These are phyloP conservation scores for Nectriaceae sp. DNA, from an alignment of 2,329 filamentous ascomycete genomes.

Conservation along the genomic window DNA sequence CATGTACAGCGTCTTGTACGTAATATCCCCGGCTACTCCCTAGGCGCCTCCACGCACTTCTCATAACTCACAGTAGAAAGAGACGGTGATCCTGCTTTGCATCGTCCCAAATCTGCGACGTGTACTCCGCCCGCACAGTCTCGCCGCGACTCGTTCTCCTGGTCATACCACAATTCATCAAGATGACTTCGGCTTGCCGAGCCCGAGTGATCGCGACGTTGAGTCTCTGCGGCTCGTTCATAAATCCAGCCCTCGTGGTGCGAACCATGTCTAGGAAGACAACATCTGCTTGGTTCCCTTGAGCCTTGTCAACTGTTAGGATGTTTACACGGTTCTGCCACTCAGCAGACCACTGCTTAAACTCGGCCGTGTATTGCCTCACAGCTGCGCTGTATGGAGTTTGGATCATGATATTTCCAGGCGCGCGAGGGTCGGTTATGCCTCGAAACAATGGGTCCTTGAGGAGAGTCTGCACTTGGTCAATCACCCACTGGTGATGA, in stretches of 20 bases:
- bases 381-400: constrained; percentile 45
- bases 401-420: constrained; percentile 45
- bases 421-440: constrained; percentile 19
- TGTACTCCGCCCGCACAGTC: constrained; percentile 22
- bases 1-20: too few relatives aligned
- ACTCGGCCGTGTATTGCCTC: constrained; percentile 35
- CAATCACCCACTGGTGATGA: constrained; percentile 41
- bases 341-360: constrained; percentile 28
- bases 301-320: constrained; percentile 46
- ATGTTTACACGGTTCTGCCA: constrained; percentile 38
- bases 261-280: constrained; percentile 50
- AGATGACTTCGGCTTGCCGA: constrained; percentile 45
- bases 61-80: constrained; percentile 21
- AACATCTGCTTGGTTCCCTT: constrained; percentile 50
- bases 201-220: constrained; percentile 50
- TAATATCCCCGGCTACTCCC: too few relatives aligned
- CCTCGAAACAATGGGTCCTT: constrained; percentile 34
- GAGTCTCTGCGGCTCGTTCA: constrained; percentile 46
- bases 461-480: constrained; percentile 33
- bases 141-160: constrained; percentile 10
- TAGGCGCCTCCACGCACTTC: too few relatives aligned
- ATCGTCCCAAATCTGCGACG: constrained; percentile 35
- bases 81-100: constrained; percentile 23
- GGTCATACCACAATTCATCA: constrained; percentile 45
- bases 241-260: constrained; percentile 39